These are phyloP conservation scores for Metrosideros polymorpha DNA, from an alignment of 441 rosid genomes.

Conservation along the genomic window DNA sequence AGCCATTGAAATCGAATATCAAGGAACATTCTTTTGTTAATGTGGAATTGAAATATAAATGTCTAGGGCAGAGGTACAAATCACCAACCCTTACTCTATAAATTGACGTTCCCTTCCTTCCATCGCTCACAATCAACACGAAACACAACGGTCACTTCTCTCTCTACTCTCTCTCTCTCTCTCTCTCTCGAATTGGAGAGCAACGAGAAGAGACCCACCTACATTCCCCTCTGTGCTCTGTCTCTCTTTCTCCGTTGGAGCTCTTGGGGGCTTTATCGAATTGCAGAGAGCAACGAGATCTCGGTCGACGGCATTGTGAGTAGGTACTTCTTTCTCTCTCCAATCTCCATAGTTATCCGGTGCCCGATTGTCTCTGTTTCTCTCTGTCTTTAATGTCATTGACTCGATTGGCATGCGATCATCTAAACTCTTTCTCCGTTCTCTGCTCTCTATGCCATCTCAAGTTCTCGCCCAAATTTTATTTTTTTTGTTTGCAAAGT, in stretches of 20 bases:
- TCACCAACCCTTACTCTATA: too few species aligned
- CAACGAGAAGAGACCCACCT: not conserved
- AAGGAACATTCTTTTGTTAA: not conserved
- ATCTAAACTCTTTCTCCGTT: too few species aligned
- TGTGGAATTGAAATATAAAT: too few species aligned
- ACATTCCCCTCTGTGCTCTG: not conserved
- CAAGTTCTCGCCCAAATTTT: too few species aligned
- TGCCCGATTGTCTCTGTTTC: not conserved
- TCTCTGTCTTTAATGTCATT: too few species aligned
- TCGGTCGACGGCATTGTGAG: not conserved
- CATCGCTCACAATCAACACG: not conserved
- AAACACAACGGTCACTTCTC: not conserved
- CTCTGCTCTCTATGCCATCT: too few species aligned
- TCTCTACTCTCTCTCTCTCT: not conserved
- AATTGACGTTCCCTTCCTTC: not conserved
- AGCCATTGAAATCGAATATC: not conserved
- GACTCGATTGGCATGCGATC: too few species aligned
- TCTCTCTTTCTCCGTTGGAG: not conserved
- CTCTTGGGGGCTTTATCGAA: not conserved
- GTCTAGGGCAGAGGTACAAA: too few species aligned
- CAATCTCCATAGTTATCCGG: not conserved
- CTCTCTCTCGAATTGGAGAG: not conserved
- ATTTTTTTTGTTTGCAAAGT: not conserved
- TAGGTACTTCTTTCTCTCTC: not conserved
- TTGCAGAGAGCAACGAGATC: not conserved